Evolutionary conservation across 441 rosid species (phyloP), one percentile per base, ranked within the genome.

Genomic region (Cnidoscolus chayamansa): DNA sequence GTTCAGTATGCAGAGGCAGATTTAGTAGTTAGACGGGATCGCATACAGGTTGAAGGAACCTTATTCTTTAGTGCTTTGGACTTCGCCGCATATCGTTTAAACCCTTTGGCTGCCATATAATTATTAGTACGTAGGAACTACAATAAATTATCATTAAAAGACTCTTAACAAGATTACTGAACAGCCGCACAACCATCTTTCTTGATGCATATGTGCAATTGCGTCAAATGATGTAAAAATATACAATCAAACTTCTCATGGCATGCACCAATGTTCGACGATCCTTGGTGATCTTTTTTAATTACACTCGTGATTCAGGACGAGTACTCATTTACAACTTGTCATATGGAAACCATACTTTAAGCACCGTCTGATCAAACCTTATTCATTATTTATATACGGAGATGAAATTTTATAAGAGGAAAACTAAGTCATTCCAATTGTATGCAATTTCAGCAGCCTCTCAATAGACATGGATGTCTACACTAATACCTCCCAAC

Each of bases 381-480:
- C 77, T 80, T 76, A 81, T 81, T 81, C 31, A 32, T 69, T 54
- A 57, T 17, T 40, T 73, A 73, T 72, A 69, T 57, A 81, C 77
- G 47, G 74, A 54, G 45, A 4, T 64, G 47, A 62, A 73, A 68
- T 7, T 45, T 61, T 48, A 16, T 40, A 31, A 40, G 20, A 35
- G 30, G 59, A 32, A 37, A 67, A 25, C 25, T 25, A 25, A 25
- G 25, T 25, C 17, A 35, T 65, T 65, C 57, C 10, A 66, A 77
- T 60, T 37, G 55, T 53, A 13, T 49, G 66, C 72, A 66, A 67
- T 71, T 43, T 67, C 70, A 37, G 67, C 68, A 47, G 60, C 71
- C 68, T 65, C 79, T 92, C 81, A 92, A 83, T 86, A 94, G 78
- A 94, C 96, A 40, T 85, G 94, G 78, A 94, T 94, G 83, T 87